These are phyloP conservation scores for Ophiocordyceps camponoti-leonardi DNA, from an alignment of 2,329 filamentous ascomycete genomes.

Conservation along the genomic window DNA sequence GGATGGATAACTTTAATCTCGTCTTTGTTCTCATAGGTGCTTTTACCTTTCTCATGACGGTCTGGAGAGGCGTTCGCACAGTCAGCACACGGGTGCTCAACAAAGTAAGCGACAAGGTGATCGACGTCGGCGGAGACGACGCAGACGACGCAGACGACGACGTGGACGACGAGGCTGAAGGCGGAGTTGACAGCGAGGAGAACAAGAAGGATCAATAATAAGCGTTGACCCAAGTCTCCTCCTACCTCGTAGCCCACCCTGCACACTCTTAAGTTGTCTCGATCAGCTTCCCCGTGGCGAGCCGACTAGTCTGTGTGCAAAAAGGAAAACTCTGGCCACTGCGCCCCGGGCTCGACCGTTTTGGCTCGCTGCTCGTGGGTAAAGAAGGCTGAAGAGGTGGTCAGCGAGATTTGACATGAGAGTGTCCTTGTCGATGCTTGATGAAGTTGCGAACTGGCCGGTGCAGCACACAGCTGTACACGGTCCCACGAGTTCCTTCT, in stretches of 20 bases:
- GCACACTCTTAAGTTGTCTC: slow-evolving; percentile 98
- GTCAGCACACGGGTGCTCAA: slow-evolving; percentile 60
- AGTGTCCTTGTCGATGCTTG: slow-evolving; percentile 11
- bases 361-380: slow-evolving; percentile 22
- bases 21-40: slow-evolving; percentile 66
- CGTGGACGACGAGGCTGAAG: slow-evolving; percentile 15
- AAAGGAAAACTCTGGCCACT: slow-evolving; percentile 39
- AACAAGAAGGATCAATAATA: slow-evolving; percentile 14
- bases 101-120: slow-evolving; percentile 59
- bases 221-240: neutral
- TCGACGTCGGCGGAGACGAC: slow-evolving; percentile 56
- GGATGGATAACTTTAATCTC: slow-evolving; percentile 65
- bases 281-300: slow-evolving; percentile 58
- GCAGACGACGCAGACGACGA: slow-evolving; percentile 39
- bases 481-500: slow-evolving; percentile 12
- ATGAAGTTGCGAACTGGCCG: slow-evolving; percentile 15
- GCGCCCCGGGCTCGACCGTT: slow-evolving; percentile 29
- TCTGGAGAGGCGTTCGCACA: slow-evolving; percentile 66
- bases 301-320: slow-evolving; percentile 96
- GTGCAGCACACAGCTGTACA: slow-evolving; percentile 8
- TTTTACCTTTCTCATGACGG: slow-evolving; percentile 62
- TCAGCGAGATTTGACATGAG: slow-evolving; percentile 10
- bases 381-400: slow-evolving; percentile 10
- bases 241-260: slow-evolving; percentile 13
- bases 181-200: slow-evolving; percentile 23